These are phyloP conservation scores for Penicillium corylophilum DNA, from an alignment of 2,329 filamentous ascomycete species.

Conservation along the genomic window DNA sequence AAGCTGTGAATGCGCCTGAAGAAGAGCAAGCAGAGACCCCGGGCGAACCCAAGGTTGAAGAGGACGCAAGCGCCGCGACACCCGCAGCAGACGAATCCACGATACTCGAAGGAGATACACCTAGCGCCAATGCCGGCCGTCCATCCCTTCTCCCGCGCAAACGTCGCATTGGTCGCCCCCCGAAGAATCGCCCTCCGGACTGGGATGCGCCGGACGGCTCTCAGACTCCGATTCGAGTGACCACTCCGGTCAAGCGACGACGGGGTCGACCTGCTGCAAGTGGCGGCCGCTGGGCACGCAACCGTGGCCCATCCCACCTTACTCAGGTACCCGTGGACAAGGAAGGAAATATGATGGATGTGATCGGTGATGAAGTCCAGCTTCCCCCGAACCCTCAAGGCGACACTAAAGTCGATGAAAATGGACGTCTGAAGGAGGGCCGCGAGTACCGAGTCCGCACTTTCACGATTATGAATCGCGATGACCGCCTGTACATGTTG, in stretches of 20 bases:
- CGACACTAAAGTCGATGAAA: constrained; percentile 89
- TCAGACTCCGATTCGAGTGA: constrained; percentile 42
- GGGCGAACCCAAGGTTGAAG: constrained; percentile 36
- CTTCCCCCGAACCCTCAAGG: constrained; percentile 84
- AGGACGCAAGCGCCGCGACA: constrained; percentile 43
- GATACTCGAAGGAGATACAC: constrained; percentile 52
- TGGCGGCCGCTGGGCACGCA: constrained; percentile 68
- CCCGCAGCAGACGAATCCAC: constrained; percentile 42
- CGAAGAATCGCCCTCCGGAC: constrained; percentile 78
- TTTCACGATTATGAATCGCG: constrained; percentile 83
- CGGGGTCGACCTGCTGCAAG: constrained; percentile 57
- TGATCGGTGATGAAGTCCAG: constrained; percentile 86
- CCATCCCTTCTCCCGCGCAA: constrained; percentile 65
- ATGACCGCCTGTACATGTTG: constrained; percentile 90
- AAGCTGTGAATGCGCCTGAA: constrained; percentile 26
- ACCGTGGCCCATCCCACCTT: constrained; percentile 72
- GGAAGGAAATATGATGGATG: constrained; percentile 87
- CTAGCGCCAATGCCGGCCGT: constrained; percentile 46
- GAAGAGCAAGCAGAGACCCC: constrained; percentile 30
- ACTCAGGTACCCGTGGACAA: constrained; percentile 87
- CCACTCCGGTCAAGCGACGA: constrained; percentile 56
- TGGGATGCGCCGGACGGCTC: constrained; percentile 63
- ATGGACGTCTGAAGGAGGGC: constrained; percentile 76
- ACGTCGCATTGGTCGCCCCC: constrained; percentile 75
- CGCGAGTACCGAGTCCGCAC: constrained; percentile 94